These are phyloP conservation scores for thale cress (Arabidopsis thaliana) DNA, from an alignment of 345 rosid species.

Conservation along the genomic window TAIR10.1 NC_003076.8:24041501-24042000, in stretches of 20 bases:
- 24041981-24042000: constrained; percentile 33
- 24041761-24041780: not conserved
- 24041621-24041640: not conserved
- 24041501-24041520: not conserved
- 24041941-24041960: constrained; percentile 37
- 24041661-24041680: not conserved
- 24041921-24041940: constrained; percentile 25
- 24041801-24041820: constrained; percentile 36
- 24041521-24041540: constrained; percentile 11
- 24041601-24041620: constrained; percentile 44
- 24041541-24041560: constrained; percentile 2
- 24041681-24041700: not conserved
- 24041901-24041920: constrained; percentile 49
- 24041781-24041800: constrained; percentile 29
- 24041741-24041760: constrained; percentile 14
- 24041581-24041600: constrained; percentile 23
- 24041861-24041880: constrained; percentile 1
- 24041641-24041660: not conserved
- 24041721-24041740: constrained; percentile 52
- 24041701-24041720: constrained; percentile 51
- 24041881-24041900: constrained; percentile 42
- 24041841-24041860: not conserved
- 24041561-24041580: not conserved
- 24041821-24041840: not conserved
- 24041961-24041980: constrained; percentile 53